Evolutionary conservation across 2,329 filamentous ascomycete genomes (phyloP), one percentile per base, ranked within the genome.

Genomic region (Lizonia empirigonia): DNA sequence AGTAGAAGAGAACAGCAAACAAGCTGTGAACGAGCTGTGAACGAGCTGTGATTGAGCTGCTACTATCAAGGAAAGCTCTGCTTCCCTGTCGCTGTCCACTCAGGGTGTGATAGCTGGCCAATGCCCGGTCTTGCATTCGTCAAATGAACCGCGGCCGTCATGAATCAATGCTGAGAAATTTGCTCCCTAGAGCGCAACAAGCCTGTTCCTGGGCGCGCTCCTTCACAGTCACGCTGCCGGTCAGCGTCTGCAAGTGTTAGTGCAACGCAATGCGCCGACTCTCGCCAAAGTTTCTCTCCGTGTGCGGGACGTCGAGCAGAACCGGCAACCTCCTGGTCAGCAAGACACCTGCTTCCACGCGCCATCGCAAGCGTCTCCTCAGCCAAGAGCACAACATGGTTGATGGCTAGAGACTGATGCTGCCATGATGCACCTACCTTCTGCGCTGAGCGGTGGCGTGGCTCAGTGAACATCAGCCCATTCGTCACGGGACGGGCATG

Each of bases 91-190:
- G 48, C 49, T 24, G 49, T 37, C 41, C 49, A 51, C 49, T 51
- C 41, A 40, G 49, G 48, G 41, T 51, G 29, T 24, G 42, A 51
- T 41, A 41, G 46, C 49, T 48, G 44, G 19, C 50, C 50, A 47
- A 53, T 53, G 44, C 50, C 38, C 37, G 30, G 33, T 42, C 29
- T 47, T 48, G 45, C 47, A 53, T 53, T 53, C 37, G 46, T 37
- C 47, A 47, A 55, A 50, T 50, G 49, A 51, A 46, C 44, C 52
- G 46, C 52, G 52, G 52, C 50, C 50, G 39, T 39, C 44, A 53
- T 53, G 50, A 48, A 15, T 53, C 50, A 51, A 53, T 53, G 44
- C 49, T 47, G 49, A 38, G 33, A 53, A 53, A 53, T 48, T 53
- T 53, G 42, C 38, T 38, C 44, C 44, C 44, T 48, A 46, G 32